phyloP scores from a whole-genome alignment of 2,329 filamentous ascomycete species.

The Pseudogymnoascus pannorum region DNA sequence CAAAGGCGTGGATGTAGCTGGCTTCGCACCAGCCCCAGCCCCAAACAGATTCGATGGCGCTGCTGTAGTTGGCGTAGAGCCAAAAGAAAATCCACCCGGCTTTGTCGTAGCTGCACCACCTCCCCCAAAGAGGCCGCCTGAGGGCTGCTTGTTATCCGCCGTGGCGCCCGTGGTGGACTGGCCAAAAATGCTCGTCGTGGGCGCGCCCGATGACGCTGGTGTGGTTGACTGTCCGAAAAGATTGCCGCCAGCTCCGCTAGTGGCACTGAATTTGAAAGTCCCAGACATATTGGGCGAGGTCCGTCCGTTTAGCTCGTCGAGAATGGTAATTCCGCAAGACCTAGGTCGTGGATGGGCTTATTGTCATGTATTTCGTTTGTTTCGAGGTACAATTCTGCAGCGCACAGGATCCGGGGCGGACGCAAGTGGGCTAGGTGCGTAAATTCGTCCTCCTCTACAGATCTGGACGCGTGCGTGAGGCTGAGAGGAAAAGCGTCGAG shows the following conservation, averaged over 20 bases:
- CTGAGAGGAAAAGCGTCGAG: neutral
- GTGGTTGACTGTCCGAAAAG: neutral
- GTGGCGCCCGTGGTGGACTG: constrained; percentile 9
- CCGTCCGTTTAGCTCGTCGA: neutral
- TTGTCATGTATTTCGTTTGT: constrained; percentile 6
- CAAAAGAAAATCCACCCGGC: constrained; percentile 2
- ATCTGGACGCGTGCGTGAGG: neutral
- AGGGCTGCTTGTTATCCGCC: neutral
- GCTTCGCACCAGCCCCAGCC: neutral
- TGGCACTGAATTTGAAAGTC: constrained; percentile 28
- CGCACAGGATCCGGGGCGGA: neutral
- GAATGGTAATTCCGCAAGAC: neutral
- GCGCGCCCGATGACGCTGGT: constrained; percentile 19
- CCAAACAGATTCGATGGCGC: constrained; percentile 11
- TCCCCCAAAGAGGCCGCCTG: constrained; percentile 13
- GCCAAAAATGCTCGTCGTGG: constrained; percentile 28
- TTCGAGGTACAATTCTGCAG: neutral
- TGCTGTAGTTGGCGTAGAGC: constrained; percentile 12
- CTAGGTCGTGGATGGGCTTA: neutral
- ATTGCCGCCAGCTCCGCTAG: constrained; percentile 12
- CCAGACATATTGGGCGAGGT: constrained; percentile 21
- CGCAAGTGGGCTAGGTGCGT: neutral
- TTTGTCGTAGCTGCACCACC: neutral
- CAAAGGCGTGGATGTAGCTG: constrained; percentile 15
- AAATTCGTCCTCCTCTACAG: neutral